Conservation (phyloP, 805 yeast species). For the Blastobotrys peoriensis region DNA sequence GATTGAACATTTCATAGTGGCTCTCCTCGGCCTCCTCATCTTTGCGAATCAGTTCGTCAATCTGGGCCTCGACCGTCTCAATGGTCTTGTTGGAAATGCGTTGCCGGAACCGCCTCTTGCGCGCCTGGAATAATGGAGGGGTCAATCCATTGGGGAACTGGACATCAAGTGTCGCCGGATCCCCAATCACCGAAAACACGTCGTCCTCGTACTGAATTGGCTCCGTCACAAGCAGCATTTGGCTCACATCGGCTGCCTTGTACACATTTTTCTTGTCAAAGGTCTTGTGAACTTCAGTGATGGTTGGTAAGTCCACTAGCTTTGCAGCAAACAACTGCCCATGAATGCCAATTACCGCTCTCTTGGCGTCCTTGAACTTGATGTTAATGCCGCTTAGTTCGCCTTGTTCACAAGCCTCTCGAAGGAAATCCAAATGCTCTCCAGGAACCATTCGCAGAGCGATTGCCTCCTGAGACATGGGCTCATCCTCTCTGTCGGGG, state of each 20-base stretch:
- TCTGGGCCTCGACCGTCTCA: constrained; percentile 71
- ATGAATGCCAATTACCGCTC: constrained; percentile 71
- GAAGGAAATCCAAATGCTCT: constrained; percentile 62
- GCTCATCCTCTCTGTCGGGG: constrained; percentile 93
- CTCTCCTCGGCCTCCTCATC: constrained; percentile 84
- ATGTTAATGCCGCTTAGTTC: constrained; percentile 67
- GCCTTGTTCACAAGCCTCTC: constrained; percentile 59
- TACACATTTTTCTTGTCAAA: constrained; percentile 83
- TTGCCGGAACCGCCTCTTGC: constrained; percentile 63
- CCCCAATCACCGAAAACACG: constrained; percentile 30
- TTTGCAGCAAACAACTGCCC: constrained; percentile 73
- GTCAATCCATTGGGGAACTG: constrained; percentile 73
- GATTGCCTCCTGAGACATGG: constrained; percentile 81
- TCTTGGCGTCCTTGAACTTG: constrained; percentile 75
- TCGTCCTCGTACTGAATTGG: constrained; percentile 44
- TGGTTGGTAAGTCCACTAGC: constrained; percentile 81
- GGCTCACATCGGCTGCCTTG: constrained; percentile 80
- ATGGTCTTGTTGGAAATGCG: constrained; percentile 65
- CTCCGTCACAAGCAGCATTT: constrained; percentile 72
- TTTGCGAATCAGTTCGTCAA: constrained; percentile 63
- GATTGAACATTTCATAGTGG: constrained; percentile 62
- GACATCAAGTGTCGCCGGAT: constrained; percentile 19
- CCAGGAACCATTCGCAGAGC: constrained; percentile 65
- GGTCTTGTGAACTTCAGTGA: constrained; percentile 81
- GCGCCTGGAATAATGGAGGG: constrained; percentile 68